phyloP scores from a whole-genome alignment of 1,284 basidiomycete species.

The Clitocybe nebularis region DNA sequence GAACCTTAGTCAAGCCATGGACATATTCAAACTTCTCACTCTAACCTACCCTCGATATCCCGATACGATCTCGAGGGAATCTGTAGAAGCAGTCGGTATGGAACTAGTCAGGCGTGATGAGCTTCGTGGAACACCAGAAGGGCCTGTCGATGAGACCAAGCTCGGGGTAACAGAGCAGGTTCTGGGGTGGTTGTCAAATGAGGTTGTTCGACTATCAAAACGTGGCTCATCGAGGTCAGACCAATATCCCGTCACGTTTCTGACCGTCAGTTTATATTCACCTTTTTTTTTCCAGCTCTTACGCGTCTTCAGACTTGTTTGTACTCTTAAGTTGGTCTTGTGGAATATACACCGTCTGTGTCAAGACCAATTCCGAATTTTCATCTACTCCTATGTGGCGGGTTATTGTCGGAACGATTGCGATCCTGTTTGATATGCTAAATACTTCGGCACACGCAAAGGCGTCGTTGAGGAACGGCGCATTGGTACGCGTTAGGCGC shows the following conservation, averaged over 20 bases:
- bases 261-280: conserved; percentile 12
- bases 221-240: conserved; percentile 46
- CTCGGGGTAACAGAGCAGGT: conserved; percentile 65
- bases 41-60: conserved; percentile 75
- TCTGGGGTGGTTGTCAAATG: conserved; percentile 66
- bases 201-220: conserved; percentile 54
- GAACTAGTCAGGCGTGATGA: conserved; percentile 62
- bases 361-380: conserved; percentile 41
- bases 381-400: conserved; percentile 43
- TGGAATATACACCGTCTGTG: conserved; percentile 53
- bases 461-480: conserved; percentile 55
- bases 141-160: conserved; percentile 35
- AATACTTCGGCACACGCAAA: conserved; percentile 51
- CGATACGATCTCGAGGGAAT: conserved; percentile 66
- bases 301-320: conserved; percentile 62
- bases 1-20: conserved; percentile 57
- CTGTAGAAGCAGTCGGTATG: conserved; percentile 63
- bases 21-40: conserved; percentile 71
- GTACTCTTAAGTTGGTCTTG: conserved; percentile 75
- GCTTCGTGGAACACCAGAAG: conserved; percentile 38
- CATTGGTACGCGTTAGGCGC: conserved; percentile 55
- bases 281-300: conserved; percentile 39
- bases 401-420: conserved; percentile 48
- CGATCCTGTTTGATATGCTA: conserved; percentile 57
- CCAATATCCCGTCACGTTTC: conserved; percentile 3